Conservation (phyloP, 768 basidiomycete genomes). For the Amanita muscaria region DNA sequence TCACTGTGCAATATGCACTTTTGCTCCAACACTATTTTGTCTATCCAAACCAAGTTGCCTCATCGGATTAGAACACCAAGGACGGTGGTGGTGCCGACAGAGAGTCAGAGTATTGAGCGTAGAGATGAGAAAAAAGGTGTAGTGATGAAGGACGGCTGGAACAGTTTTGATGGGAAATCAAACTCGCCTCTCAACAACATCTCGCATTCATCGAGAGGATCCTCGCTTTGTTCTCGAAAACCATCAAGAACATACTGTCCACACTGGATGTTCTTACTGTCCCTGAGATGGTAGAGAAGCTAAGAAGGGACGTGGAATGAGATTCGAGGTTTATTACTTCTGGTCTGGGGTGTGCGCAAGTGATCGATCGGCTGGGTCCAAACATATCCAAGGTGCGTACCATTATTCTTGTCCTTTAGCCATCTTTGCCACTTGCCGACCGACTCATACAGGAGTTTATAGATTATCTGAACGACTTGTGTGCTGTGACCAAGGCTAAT, state of each 20-base stretch:
- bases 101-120: too few relatives aligned
- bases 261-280: not conserved
- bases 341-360: not conserved
- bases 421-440: not conserved
- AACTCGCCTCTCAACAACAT: not conserved
- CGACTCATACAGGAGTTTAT: not conserved
- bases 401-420: too few relatives aligned
- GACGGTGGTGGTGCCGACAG: too few relatives aligned
- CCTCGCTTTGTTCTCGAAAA: not conserved
- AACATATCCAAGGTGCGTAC: not conserved
- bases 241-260: not conserved
- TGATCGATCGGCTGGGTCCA: not conserved
- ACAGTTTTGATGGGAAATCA: too few relatives aligned
- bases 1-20: too few relatives aligned
- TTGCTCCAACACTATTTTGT: too few relatives aligned
- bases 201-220: not conserved
- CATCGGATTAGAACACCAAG: too few relatives aligned
- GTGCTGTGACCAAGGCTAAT: not conserved
- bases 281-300: too few relatives aligned
- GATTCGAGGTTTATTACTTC: not conserved
- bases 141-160: too few relatives aligned
- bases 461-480: conserved; percentile 1
- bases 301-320: not conserved
- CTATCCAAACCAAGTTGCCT: too few relatives aligned
- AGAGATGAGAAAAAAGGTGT: too few relatives aligned